Evolutionary conservation across 495 filamentous ascomycete species (phyloP).

Genomic region (Hypomontagnella submonticulosa): DNA sequence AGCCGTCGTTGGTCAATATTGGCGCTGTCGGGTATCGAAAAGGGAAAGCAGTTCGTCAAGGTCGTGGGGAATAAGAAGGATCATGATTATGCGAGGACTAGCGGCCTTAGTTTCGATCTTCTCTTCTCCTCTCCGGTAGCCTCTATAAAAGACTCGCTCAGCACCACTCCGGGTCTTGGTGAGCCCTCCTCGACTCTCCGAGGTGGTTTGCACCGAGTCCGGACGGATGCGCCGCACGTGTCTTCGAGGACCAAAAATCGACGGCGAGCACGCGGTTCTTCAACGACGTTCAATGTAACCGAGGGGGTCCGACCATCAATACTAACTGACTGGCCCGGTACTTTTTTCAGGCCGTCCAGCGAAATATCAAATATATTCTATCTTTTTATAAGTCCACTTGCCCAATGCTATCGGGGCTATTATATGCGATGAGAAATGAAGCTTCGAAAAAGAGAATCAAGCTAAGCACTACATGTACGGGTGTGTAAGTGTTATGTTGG

Average conservation of each 20-base stretch:
- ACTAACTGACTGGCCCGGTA: background rate
- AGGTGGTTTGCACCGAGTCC: slow-evolving; percentile 31
- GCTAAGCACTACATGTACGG: slow-evolving; percentile 1
- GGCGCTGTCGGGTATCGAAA: slow-evolving; percentile 44
- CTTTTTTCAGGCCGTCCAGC: background rate
- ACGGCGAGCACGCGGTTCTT: slow-evolving; percentile 16
- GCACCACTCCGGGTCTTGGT: slow-evolving; percentile 9
- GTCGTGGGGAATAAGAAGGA: slow-evolving; percentile 45
- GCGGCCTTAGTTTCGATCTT: slow-evolving; percentile 28
- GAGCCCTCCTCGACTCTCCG: slow-evolving; percentile 5
- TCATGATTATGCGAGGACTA: slow-evolving; percentile 43
- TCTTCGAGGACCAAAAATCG: slow-evolving; percentile 15
- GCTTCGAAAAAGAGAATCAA: slow-evolving; percentile 9
- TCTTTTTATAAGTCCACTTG: slow-evolving; percentile 15
- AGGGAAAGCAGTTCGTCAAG: slow-evolving; percentile 49
- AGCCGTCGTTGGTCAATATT: slow-evolving; percentile 39
- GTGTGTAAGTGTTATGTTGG: background rate
- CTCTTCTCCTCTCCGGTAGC: slow-evolving; percentile 2
- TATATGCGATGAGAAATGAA: slow-evolving; percentile 2
- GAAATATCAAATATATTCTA: background rate
- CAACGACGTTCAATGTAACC: slow-evolving; percentile 24
- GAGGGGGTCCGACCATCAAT: slow-evolving; percentile 17
- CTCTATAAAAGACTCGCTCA: slow-evolving; percentile 31
- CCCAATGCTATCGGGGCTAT: slow-evolving; percentile 12
- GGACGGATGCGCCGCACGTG: slow-evolving; percentile 29